Conservation (phyloP, 441 rosid genomes). For the Erodium texanum region DNA sequence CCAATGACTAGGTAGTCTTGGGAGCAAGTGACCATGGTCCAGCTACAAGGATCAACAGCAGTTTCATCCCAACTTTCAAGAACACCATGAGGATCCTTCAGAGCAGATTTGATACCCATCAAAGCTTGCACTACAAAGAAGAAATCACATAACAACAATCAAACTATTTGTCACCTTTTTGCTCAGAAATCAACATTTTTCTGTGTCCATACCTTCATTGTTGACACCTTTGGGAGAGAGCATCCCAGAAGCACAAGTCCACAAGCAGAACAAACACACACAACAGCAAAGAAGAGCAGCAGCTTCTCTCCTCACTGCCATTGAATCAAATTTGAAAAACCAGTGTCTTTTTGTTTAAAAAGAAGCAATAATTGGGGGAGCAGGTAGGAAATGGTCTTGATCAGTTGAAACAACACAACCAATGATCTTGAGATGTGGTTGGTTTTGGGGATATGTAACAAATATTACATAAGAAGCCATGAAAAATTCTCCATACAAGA, state of each 20-base stretch:
- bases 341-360: not conserved
- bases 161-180: slow-evolving; percentile 8
- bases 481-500: too few species aligned
- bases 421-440: slow-evolving; percentile 21
- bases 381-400: not conserved
- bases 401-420: not conserved
- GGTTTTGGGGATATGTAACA: slow-evolving; percentile 12
- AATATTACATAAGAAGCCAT: not conserved
- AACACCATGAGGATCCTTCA: slow-evolving; percentile 84
- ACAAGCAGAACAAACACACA: slow-evolving; percentile 42
- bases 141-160: slow-evolving; percentile 13
- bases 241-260: slow-evolving; percentile 45
- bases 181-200: slow-evolving; percentile 4
- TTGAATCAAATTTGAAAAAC: not conserved
- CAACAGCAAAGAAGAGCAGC: slow-evolving; percentile 18
- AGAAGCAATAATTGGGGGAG: not conserved
- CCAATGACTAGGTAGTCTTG: slow-evolving; percentile 78
- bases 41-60: slow-evolving; percentile 99
- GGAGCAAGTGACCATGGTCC: slow-evolving; percentile 98
- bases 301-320: slow-evolving; percentile 13
- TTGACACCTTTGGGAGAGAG: slow-evolving; percentile 91
- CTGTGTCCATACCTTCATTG: slow-evolving; percentile 64
- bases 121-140: slow-evolving; percentile 70
- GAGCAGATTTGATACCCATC: slow-evolving; percentile 63
- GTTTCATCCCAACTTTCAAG: slow-evolving; percentile 93